Conservation (phyloP, 106 monocot genomes). For the Acanthochlamys bracteata region DNA sequence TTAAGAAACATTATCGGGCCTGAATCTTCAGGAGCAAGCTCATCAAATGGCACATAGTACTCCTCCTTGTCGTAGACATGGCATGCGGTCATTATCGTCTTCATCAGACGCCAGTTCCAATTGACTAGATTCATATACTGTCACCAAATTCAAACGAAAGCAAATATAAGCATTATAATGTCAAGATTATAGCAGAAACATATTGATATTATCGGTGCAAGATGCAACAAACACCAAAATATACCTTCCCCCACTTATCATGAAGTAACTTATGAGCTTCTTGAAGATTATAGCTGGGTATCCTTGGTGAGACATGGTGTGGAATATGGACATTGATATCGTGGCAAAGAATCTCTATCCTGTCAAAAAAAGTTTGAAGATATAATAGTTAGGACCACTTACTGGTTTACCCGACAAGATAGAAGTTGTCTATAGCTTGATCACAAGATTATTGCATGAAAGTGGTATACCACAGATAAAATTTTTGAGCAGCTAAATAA, state of each 20-base stretch:
- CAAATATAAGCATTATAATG: slow-evolving; percentile 1
- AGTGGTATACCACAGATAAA: no score
- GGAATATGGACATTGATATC: slow-evolving; percentile 94
- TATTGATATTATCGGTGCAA: background rate
- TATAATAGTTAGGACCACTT: background rate
- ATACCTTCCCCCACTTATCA: slow-evolving; percentile 93
- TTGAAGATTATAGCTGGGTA: slow-evolving; percentile 84
- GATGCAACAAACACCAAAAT: background rate
- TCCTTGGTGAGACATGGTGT: slow-evolving; percentile 89
- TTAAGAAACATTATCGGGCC: slow-evolving; percentile 53
- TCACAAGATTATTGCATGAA: no score
- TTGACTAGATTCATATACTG: slow-evolving; percentile 82
- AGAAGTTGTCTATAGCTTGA: no score
- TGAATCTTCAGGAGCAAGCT: slow-evolving; percentile 57
- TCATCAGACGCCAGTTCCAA: slow-evolving; percentile 99
- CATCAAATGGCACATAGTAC: slow-evolving; percentile 69
- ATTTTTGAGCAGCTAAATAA: no score
- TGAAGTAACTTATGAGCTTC: slow-evolving; percentile 70
- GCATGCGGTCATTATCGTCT: slow-evolving; percentile 92
- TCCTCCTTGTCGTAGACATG: slow-evolving; percentile 76
- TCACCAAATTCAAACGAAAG: background rate
- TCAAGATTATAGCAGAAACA: background rate
- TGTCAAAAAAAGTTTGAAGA: slow-evolving; percentile 17
- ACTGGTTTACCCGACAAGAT: no score
- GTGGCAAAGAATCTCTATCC: slow-evolving; percentile 94